Conservation (phyloP, 2,329 filamentous ascomycete genomes). For the Huntiella moniliformis region DNA sequence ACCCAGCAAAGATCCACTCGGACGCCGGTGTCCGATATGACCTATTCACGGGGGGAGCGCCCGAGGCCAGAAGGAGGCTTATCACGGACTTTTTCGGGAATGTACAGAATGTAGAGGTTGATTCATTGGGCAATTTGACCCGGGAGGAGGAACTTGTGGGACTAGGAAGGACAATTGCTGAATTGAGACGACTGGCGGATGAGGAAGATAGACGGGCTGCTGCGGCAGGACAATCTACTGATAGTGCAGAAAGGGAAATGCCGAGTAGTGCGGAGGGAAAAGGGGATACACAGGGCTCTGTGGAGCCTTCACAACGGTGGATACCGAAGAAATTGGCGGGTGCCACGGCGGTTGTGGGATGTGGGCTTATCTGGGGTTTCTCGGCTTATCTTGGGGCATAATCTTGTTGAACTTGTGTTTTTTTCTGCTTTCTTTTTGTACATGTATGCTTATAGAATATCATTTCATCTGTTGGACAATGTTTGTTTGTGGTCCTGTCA, state of each 20-base stretch:
- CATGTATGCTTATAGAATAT: neutral
- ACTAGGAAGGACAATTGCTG: conserved; percentile 49
- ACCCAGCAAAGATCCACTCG: conserved; percentile 84
- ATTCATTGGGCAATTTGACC: conserved; percentile 37
- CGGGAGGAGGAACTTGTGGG: conserved; percentile 57
- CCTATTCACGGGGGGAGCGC: conserved; percentile 71
- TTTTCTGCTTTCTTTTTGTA: neutral
- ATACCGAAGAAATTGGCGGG: conserved; percentile 45
- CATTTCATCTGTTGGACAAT: neutral
- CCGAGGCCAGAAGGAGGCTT: conserved; percentile 55
- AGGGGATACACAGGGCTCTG: conserved; percentile 38
- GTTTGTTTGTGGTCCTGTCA: neutral
- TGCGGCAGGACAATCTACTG: neutral
- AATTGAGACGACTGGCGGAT: conserved; percentile 30
- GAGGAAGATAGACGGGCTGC: conserved; percentile 17
- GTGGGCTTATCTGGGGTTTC: conserved; percentile 38
- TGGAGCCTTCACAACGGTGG: conserved; percentile 18
- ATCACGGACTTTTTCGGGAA: conserved; percentile 98
- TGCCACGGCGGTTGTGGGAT: conserved; percentile 42
- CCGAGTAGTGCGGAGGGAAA: conserved; percentile 47
- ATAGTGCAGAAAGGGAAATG: conserved; percentile 45
- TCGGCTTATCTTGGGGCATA: conserved; percentile 30
- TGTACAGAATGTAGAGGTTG: conserved; percentile 88
- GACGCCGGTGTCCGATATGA: conserved; percentile 87
- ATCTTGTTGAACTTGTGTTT: neutral